phyloP scores from a whole-genome alignment of 208 protist genomes.

The Balamuthia mandrillaris region DNA sequence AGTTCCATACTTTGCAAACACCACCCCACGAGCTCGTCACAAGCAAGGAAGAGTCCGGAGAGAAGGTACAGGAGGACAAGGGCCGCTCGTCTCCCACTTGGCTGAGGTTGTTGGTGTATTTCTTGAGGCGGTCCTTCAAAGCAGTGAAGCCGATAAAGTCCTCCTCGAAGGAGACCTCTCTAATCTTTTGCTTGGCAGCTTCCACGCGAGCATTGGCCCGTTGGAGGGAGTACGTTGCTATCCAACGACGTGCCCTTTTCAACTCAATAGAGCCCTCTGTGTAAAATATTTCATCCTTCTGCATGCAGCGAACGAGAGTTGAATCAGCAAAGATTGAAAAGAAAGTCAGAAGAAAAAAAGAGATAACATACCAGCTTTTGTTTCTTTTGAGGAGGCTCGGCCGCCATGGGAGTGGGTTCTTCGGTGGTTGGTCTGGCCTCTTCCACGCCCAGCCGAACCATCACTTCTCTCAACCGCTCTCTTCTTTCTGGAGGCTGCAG shows the following conservation, averaged over 20 bases:
- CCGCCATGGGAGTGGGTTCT: neutral
- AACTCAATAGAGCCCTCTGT: conserved; percentile 55
- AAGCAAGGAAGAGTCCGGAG: conserved; percentile 44
- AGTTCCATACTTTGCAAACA: conserved; percentile 42
- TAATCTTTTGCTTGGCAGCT: neutral
- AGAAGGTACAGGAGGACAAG: conserved; percentile 51
- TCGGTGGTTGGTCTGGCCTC: conserved; percentile 6
- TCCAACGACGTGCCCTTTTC: conserved; percentile 19
- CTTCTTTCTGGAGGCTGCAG: conserved; percentile 53
- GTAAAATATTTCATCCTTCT: conserved; percentile 47
- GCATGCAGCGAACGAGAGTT: too few species aligned
- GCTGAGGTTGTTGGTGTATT: conserved; percentile 17
- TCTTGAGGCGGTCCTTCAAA: neutral
- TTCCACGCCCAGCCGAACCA: neutral
- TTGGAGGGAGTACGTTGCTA: conserved; percentile 38
- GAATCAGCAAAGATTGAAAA: neutral
- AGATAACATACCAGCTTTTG: neutral
- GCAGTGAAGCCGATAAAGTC: neutral
- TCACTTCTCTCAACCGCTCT: conserved; percentile 44
- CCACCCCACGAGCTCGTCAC: conserved; percentile 61
- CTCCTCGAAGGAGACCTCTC: neutral
- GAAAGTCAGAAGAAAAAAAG: neutral
- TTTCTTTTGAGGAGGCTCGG: neutral
- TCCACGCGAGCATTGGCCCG: conserved; percentile 21
- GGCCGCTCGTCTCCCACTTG: conserved; percentile 65